These are phyloP conservation scores for Fusarium sp. DNA, from an alignment of 2,329 filamentous ascomycete species.

Conservation along the genomic window DNA sequence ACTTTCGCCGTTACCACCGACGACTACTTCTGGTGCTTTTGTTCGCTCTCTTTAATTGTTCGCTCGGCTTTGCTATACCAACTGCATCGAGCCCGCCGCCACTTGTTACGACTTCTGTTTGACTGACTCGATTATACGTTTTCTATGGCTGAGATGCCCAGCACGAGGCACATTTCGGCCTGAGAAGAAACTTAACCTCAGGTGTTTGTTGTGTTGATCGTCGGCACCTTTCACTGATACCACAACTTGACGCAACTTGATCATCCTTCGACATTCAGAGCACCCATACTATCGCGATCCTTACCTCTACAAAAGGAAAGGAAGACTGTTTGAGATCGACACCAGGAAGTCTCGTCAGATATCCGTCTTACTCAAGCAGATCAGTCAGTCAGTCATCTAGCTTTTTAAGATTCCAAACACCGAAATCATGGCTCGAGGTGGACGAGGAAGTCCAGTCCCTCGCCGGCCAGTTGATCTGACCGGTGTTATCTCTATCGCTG, in stretches of 20 bases:
- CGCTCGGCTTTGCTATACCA: conserved; percentile 10
- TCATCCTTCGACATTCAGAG: background rate
- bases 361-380: background rate
- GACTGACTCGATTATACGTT: background rate
- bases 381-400: background rate
- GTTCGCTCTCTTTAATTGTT: background rate
- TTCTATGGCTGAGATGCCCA: conserved; percentile 7
- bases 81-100: background rate
- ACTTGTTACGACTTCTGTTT: conserved; percentile 23
- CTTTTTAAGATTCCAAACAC: background rate
- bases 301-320: background rate
- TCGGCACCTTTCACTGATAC: background rate
- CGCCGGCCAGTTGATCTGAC: conserved; percentile 61
- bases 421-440: conserved; percentile 51
- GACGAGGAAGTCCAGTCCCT: conserved; percentile 45
- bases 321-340: background rate
- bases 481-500: conserved; percentile 55
- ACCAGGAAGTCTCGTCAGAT: background rate
- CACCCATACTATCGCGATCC: background rate
- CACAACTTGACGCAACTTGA: background rate
- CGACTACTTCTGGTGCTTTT: background rate
- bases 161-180: background rate
- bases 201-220: background rate
- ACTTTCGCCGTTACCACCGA: background rate
- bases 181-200: conserved; percentile 1